Percentiles rank a stretch among this genome's conserved stretches.
phyloP scores from a whole-genome alignment of 73 alveolate genomes.

The Durusdinium trenchii region DNA sequence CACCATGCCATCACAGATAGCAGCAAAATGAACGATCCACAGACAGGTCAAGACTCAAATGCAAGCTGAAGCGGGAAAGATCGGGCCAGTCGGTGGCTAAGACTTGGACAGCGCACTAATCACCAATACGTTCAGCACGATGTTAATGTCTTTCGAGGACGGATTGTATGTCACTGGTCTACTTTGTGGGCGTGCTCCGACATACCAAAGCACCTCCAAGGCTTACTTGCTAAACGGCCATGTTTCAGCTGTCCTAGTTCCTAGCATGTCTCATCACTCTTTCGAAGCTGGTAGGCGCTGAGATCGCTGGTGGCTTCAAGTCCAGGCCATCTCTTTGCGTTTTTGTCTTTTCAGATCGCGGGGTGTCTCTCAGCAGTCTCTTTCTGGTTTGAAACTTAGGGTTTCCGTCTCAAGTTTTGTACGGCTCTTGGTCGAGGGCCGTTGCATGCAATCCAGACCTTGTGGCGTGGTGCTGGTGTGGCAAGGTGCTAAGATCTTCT shows the following conservation, averaged over 20 bases:
- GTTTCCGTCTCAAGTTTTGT: no score
- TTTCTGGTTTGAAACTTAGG: no score
- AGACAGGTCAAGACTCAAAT: conserved; percentile 84
- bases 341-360: no score
- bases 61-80: conserved; percentile 93
- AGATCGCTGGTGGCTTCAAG: conserved; percentile 35
- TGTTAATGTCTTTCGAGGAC: conserved; percentile 26
- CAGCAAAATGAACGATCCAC: not conserved
- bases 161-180: conserved; percentile 63
- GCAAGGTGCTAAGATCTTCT: conserved; percentile 9
- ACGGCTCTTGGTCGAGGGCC: conserved; percentile 21
- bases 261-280: no score
- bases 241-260: not conserved
- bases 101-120: no score
- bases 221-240: not conserved
- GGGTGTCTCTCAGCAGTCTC: no score
- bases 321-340: no score
- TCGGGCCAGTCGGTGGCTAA: conserved; percentile 42
- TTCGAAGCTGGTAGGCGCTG: not conserved
- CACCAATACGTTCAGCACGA: no score
- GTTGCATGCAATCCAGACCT: conserved; percentile 6
- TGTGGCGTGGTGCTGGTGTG: conserved; percentile 94
- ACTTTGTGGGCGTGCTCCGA: conserved; percentile 53
- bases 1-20: not conserved
- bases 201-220: conserved; percentile 61